These are phyloP conservation scores for Helminthosporium solani DNA, from an alignment of 2,329 filamentous ascomycete genomes.

Conservation along the genomic window DNA sequence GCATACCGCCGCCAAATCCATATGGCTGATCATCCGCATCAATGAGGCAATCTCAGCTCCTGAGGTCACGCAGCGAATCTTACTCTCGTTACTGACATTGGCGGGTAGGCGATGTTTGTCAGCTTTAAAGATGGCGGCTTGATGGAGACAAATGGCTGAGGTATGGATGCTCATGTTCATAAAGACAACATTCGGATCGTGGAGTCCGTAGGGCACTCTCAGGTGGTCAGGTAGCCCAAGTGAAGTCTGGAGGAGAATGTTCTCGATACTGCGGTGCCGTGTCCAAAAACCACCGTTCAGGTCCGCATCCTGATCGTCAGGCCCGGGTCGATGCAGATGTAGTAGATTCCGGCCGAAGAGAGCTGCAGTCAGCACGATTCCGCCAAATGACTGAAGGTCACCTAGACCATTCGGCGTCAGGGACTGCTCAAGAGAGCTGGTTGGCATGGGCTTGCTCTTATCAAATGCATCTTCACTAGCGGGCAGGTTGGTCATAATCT, in stretches of 20 bases:
- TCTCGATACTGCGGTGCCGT: slow-evolving; percentile 84
- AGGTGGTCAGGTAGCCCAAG: slow-evolving; percentile 78
- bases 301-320: slow-evolving; percentile 79
- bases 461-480: slow-evolving; percentile 82
- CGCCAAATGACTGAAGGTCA: slow-evolving; percentile 74
- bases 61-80: slow-evolving; percentile 87
- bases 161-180: slow-evolving; percentile 97
- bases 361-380: slow-evolving; percentile 80
- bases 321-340: slow-evolving; percentile 83
- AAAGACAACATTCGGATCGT: slow-evolving; percentile 84
- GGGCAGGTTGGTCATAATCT: slow-evolving; percentile 82
- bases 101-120: slow-evolving; percentile 80
- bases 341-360: slow-evolving; percentile 88
- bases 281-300: slow-evolving; percentile 96
- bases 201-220: slow-evolving; percentile 73
- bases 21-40: slow-evolving; percentile 91
- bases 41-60: slow-evolving; percentile 92
- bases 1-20: slow-evolving; percentile 79
- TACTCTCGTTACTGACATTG: slow-evolving; percentile 83
- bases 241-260: slow-evolving; percentile 83
- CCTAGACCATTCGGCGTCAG: slow-evolving; percentile 70
- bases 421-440: slow-evolving; percentile 67
- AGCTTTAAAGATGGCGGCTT: slow-evolving; percentile 96
- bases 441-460: slow-evolving; percentile 72
- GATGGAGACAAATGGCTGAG: slow-evolving; percentile 94